Evolutionary conservation across 164 flowering plant genomes (phyloP).

Genomic region (Vitis rupestris): DNA sequence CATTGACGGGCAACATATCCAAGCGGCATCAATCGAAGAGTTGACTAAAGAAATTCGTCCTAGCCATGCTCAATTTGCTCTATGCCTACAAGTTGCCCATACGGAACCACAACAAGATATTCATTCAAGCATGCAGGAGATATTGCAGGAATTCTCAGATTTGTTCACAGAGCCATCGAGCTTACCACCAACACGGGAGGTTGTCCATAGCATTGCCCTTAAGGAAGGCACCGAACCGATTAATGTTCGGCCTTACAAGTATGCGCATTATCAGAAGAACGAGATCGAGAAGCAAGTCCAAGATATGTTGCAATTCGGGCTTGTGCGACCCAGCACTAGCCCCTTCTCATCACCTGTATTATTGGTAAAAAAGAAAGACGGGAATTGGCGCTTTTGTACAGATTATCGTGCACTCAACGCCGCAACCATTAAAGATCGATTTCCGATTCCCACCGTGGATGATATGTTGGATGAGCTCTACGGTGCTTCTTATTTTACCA

Average conservation of each 20-base stretch:
- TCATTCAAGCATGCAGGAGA: neutral
- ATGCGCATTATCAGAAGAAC: neutral
- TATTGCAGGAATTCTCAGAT: neutral
- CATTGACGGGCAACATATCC: neutral
- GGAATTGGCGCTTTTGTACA: neutral
- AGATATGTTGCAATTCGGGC: neutral
- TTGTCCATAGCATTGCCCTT: neutral
- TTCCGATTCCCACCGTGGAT: too few species aligned
- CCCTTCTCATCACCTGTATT: neutral
- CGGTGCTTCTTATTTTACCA: neutral
- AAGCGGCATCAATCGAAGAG: neutral
- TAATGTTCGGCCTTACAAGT: neutral
- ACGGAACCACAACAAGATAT: neutral
- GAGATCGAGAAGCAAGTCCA: neutral
- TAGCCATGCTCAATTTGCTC: neutral
- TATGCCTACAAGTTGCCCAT: neutral
- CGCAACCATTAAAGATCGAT: too few species aligned
- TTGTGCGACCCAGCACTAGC: neutral
- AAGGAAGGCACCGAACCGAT: neutral
- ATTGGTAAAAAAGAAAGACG: neutral
- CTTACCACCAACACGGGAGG: neutral
- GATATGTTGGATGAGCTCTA: neutral
- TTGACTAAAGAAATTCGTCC: neutral
- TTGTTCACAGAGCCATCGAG: neutral
- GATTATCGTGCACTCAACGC: neutral